A percentile compares a stretch with the other conserved stretches of the same genome.
Conservation (phyloP, 2,329 filamentous ascomycete genomes). For the Ilyonectria mors-panacis region DNA sequence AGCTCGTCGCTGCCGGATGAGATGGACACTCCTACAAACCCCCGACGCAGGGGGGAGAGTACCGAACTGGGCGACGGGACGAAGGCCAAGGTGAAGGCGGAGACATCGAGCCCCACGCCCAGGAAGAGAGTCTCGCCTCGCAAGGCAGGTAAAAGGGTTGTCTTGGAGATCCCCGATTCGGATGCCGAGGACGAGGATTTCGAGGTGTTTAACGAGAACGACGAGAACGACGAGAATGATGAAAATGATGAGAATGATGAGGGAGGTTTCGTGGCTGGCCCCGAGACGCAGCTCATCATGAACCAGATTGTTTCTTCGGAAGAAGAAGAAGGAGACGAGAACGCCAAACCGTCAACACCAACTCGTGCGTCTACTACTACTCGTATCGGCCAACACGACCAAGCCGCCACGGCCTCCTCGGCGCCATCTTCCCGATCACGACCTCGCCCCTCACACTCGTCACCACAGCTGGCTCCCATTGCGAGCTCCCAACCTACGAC, state of each 20-base stretch:
- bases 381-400: background rate
- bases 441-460: conserved; percentile 20
- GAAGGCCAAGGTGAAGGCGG: conserved; percentile 19
- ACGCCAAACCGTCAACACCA: conserved; percentile 13
- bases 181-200: conserved; percentile 59
- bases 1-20: conserved; percentile 43
- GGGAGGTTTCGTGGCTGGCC: conserved; percentile 47
- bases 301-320: conserved; percentile 50
- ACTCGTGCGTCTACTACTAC: conserved; percentile 16
- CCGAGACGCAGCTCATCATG: conserved; percentile 55
- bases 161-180: conserved; percentile 65
- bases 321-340: conserved; percentile 30
- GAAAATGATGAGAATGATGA: conserved; percentile 34
- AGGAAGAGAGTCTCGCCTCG: conserved; percentile 39
- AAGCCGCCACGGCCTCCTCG: conserved; percentile 28
- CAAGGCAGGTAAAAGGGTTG: conserved; percentile 34
- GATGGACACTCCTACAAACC: conserved; percentile 45
- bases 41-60: conserved; percentile 35
- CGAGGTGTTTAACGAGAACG: conserved; percentile 33
- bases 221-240: conserved; percentile 34
- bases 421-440: conserved; percentile 32
- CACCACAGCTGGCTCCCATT: conserved; percentile 26
- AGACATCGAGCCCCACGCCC: conserved; percentile 36
- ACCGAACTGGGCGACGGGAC: conserved; percentile 39
- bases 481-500: conserved; percentile 39